Evolutionary conservation across 2,329 filamentous ascomycete species (phyloP), one percentile per base, ranked within the genome.

Genomic region (Xylariaceae sp.): DNA sequence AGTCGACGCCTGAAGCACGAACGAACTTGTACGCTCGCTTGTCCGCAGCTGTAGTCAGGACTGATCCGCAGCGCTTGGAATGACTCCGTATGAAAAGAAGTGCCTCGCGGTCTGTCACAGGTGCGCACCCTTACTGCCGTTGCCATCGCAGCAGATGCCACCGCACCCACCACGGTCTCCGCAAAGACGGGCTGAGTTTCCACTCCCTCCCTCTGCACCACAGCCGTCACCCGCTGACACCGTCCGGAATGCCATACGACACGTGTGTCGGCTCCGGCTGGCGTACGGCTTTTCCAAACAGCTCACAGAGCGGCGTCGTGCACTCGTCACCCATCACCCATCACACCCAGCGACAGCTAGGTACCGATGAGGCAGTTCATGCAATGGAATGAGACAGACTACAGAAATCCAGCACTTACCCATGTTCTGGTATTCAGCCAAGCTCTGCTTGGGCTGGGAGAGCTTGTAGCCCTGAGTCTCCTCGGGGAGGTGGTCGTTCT

Each of bases 391-490:
- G 18, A 56, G 58, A 61, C 48, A 53, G 23, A 30, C 23, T 30
- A 30, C 23, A 5, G 8, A 60, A 49, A 58, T 39, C 50, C 56
- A 55, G 50, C 60, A 81, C 89, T 72, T 81, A 96, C 92, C 94
- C 78, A 99, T 88, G 75, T 96, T 82, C 73, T 93, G 84, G 78
- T 97, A 97, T 77, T 97, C 90, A 66, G 93, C 90, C 72, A 99
- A 83, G 69, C 90, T 95, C 85, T 97, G 96, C 88, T 97, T 97
- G 64, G 83, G 83, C 85, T 97, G 91, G 68, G 91, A 92, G 73
- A 97, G 89, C 86, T 95, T 97, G 88, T 97, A 97, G 74, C 93
- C 93, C 78, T 92, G 88, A 67, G 92, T 97, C 79, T 88, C 84
- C 80, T 94, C 89, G 65, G 91, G 88, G 76, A 89, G 81, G 68